These are phyloP conservation scores for Leishmania gerbilli DNA, from an alignment of 208 protist species.

Conservation along the genomic window DNA sequence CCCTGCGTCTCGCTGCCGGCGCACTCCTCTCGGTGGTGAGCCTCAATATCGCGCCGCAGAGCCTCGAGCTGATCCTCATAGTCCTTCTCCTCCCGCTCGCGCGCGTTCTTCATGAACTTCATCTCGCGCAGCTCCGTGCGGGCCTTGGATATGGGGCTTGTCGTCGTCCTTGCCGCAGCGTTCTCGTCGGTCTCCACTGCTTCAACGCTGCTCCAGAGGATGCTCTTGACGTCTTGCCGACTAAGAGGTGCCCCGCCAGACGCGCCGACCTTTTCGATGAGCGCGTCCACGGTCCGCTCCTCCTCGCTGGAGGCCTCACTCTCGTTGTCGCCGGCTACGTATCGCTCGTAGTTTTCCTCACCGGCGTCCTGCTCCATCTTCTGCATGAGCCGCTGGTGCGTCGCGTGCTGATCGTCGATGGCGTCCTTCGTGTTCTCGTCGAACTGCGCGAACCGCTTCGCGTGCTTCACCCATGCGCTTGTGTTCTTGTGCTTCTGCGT, in stretches of 20 bases:
- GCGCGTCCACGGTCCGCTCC: slow-evolving; percentile 82
- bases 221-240: slow-evolving; percentile 35
- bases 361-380: slow-evolving; percentile 90
- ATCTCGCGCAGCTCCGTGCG: slow-evolving; percentile 69
- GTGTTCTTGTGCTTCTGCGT: slow-evolving; percentile 94
- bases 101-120: slow-evolving; percentile 90
- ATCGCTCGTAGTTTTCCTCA: slow-evolving; percentile 62
- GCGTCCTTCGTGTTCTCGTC: slow-evolving; percentile 83
- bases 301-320: slow-evolving; percentile 71
- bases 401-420: slow-evolving; percentile 82
- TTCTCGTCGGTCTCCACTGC: slow-evolving; percentile 13
- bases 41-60: slow-evolving; percentile 58
- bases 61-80: slow-evolving; percentile 57
- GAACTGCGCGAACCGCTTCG: slow-evolving; percentile 83
- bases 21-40: slow-evolving; percentile 34
- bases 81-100: slow-evolving; percentile 60
- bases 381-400: slow-evolving; percentile 89
- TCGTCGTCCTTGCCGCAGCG: slow-evolving; percentile 4
- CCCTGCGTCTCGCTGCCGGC: slow-evolving; percentile 1
- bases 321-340: slow-evolving; percentile 46
- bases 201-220: slow-evolving; percentile 51
- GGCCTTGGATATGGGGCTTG: slow-evolving; percentile 62
- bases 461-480: slow-evolving; percentile 90
- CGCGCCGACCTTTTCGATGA: slow-evolving; percentile 46
- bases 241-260: slow-evolving; percentile 11